phyloP scores from a whole-genome alignment of 2,329 filamentous ascomycete species.

The Colletotrichum sp. region DNA sequence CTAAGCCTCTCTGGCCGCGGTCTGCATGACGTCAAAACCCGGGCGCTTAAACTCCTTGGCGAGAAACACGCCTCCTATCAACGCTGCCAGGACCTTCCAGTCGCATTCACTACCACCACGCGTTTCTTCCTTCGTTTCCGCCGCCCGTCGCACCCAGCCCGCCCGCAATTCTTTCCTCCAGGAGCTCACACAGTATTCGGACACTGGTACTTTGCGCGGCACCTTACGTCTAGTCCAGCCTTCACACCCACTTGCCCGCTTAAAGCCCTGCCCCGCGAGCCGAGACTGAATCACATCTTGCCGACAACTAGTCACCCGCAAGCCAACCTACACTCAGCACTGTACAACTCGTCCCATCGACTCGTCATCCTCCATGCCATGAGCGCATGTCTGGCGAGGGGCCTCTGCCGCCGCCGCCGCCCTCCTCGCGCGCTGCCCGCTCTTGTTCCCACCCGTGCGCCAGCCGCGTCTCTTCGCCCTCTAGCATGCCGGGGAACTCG shows the following conservation, averaged over 20 bases:
- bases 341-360: background rate
- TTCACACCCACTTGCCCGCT: background rate
- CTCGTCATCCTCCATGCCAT: slow-evolving; percentile 8
- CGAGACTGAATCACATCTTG: background rate
- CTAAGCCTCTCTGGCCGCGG: background rate
- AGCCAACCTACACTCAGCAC: background rate
- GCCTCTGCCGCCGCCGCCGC: background rate
- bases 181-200: background rate
- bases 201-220: background rate
- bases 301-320: background rate
- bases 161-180: background rate
- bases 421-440: background rate
- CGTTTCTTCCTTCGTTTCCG: slow-evolving; percentile 13
- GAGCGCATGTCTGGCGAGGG: slow-evolving; percentile 17
- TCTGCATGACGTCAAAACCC: slow-evolving; percentile 18
- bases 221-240: background rate
- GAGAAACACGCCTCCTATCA: background rate
- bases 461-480: slow-evolving; percentile 17
- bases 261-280: background rate
- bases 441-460: background rate
- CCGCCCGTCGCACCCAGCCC: background rate
- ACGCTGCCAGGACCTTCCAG: background rate
- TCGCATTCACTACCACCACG: background rate
- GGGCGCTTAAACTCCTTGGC: slow-evolving; percentile 21
- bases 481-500: background rate